A percentile compares a stretch with the other conserved stretches of the same genome.
Conservation (phyloP, 805 yeast genomes). For the Yarrowia sp. region DNA sequence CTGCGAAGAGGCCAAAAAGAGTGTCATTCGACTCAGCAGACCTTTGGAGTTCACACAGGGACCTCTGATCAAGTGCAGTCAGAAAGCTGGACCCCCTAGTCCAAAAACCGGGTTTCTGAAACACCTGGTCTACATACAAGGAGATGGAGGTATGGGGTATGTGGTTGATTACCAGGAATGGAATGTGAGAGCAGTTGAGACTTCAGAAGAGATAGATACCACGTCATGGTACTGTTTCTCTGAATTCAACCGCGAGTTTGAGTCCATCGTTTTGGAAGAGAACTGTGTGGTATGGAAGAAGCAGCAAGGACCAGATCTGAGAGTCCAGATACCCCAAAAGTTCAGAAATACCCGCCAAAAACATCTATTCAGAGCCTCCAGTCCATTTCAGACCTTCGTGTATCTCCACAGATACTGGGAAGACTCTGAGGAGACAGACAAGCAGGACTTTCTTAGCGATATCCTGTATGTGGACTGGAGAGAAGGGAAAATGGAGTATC, state of each 20-base stretch:
- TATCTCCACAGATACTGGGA: slow-evolving; percentile 23
- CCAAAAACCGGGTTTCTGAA: slow-evolving; percentile 1
- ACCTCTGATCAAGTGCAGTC: background rate
- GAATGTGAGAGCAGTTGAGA: background rate
- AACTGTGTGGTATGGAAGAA: slow-evolving; percentile 7
- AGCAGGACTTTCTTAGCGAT: slow-evolving; percentile 11
- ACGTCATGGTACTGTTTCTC: slow-evolving; percentile 9
- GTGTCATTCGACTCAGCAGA: slow-evolving; percentile 7
- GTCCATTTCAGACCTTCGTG: slow-evolving; percentile 11
- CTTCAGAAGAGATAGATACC: background rate
- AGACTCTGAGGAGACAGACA: slow-evolving; percentile 25
- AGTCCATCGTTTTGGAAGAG: background rate
- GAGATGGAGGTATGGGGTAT: background rate
- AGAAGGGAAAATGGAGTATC: background rate
- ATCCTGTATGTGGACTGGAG: slow-evolving; percentile 11
- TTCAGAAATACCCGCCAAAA: background rate
- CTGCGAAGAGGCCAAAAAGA: background rate
- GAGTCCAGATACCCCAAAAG: background rate
- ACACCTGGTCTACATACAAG: slow-evolving; percentile 6
- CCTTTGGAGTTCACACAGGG: background rate
- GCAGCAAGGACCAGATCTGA: background rate
- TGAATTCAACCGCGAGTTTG: slow-evolving; percentile 16
- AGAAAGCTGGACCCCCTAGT: slow-evolving; percentile 18
- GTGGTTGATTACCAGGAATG: slow-evolving; percentile 11
- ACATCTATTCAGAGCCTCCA: background rate